Percentiles rank a stretch among this genome's conserved stretches.
Evolutionary conservation across 2,329 filamentous ascomycete genomes (phyloP).

Genomic region (Drechslerella dactyloides): DNA sequence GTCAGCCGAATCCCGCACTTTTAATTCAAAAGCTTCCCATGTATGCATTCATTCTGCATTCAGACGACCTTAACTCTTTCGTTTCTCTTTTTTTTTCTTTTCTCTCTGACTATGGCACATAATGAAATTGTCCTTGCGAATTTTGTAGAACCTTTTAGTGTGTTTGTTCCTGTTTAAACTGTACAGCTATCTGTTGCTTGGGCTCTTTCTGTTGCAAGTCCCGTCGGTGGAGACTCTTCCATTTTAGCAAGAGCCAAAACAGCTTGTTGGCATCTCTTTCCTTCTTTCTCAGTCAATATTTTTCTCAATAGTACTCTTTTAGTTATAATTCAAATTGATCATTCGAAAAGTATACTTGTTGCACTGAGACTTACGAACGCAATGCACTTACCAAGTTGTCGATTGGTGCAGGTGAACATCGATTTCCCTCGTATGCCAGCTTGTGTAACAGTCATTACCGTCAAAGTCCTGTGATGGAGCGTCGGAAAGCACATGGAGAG

Average conservation of each 20-base stretch:
- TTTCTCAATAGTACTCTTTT: background rate
- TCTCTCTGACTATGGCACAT: slow-evolving; percentile 13
- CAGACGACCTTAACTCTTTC: slow-evolving; percentile 7
- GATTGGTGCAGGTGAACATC: too few species aligned
- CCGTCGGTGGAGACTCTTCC: too few species aligned
- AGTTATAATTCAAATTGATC: background rate
- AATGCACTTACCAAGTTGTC: too few species aligned
- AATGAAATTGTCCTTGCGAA: slow-evolving; percentile 18
- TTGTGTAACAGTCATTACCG: too few species aligned
- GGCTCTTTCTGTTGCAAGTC: background rate
- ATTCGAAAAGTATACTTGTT: background rate
- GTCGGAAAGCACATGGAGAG: too few species aligned
- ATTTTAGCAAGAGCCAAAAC: background rate
- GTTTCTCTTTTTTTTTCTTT: too few species aligned
- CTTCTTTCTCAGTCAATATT: background rate
- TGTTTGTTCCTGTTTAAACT: slow-evolving; percentile 11
- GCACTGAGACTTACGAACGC: background rate
- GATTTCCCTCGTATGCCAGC: too few species aligned
- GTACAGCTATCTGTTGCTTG: slow-evolving; percentile 13
- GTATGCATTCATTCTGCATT: slow-evolving; percentile 18
- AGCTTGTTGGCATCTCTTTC: background rate
- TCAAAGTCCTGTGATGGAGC: too few species aligned
- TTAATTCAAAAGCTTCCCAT: slow-evolving; percentile 29
- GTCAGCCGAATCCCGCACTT: slow-evolving; percentile 9
- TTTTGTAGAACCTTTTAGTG: slow-evolving; percentile 1